Conservation (phyloP, 371 early-diverging fungal genomes). For the Haplosporangium sp. region DNA sequence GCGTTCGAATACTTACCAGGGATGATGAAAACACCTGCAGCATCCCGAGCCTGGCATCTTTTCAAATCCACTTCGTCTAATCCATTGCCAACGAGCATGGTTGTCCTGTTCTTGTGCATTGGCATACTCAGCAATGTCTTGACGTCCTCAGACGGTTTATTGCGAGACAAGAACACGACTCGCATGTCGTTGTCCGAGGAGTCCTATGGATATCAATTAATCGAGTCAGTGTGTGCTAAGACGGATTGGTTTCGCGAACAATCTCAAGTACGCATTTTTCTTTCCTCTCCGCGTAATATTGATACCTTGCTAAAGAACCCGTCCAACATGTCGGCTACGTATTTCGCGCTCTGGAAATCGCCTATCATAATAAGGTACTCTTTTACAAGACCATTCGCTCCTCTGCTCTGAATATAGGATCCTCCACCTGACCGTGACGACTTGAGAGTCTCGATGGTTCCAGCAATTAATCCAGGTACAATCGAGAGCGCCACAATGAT, state of each 20-base stretch:
- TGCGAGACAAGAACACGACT: conserved; percentile 69
- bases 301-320: conserved; percentile 70
- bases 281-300: neutral
- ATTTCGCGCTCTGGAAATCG: conserved; percentile 65
- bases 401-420: conserved; percentile 39
- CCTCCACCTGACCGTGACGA: conserved; percentile 58
- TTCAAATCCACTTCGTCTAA: conserved; percentile 45
- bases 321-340: conserved; percentile 69
- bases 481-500: conserved; percentile 75
- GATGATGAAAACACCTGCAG: conserved; percentile 63
- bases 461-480: conserved; percentile 69
- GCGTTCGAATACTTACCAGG: conserved; percentile 54
- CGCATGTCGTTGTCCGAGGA: conserved; percentile 58
- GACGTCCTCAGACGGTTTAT: conserved; percentile 62
- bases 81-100: conserved; percentile 51
- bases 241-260: neutral
- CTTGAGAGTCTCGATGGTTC: conserved; percentile 66
- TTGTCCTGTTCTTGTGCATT: conserved; percentile 42
- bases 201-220: conserved; percentile 53
- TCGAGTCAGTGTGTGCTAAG: too few species aligned
- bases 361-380: conserved; percentile 72
- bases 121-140: conserved; percentile 56
- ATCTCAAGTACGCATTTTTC: neutral
- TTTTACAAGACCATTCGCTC: conserved; percentile 56
- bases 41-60: conserved; percentile 57